phyloP scores from a whole-genome alignment of 2,329 filamentous ascomycete genomes.

The Colletotrichum higginsianum region DNA sequence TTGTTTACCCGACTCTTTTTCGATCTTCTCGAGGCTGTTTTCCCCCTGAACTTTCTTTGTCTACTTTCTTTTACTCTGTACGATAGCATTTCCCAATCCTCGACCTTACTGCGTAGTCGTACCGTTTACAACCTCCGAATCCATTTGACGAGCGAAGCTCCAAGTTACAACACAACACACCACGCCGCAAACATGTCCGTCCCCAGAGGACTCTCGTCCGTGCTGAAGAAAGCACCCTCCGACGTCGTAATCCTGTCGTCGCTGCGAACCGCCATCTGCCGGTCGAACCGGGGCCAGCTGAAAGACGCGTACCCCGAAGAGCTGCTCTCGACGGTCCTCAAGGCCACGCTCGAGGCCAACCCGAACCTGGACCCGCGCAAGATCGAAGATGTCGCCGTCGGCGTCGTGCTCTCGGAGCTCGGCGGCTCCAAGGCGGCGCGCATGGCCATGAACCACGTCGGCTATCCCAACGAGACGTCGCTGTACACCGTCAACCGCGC shows the following conservation, averaged over 20 bases:
- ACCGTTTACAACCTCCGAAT: neutral
- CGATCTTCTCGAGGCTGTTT: slow-evolving; percentile 6
- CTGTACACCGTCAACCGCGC: slow-evolving; percentile 93
- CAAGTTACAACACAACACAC: neutral
- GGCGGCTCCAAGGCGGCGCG: slow-evolving; percentile 91
- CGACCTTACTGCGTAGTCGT: neutral
- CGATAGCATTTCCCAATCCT: neutral
- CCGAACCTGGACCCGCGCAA: slow-evolving; percentile 78
- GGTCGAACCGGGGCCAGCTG: slow-evolving; percentile 85
- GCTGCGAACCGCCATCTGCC: slow-evolving; percentile 89
- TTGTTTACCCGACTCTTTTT: slow-evolving; percentile 34
- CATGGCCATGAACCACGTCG: slow-evolving; percentile 90
- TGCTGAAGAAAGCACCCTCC: slow-evolving; percentile 83
- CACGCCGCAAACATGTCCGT: slow-evolving; percentile 59
- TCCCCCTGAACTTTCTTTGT: neutral
- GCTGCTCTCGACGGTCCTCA: slow-evolving; percentile 78
- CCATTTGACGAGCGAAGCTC: slow-evolving; percentile 17
- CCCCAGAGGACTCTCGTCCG: slow-evolving; percentile 78
- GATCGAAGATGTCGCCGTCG: slow-evolving; percentile 87
- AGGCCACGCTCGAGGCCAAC: slow-evolving; percentile 79
- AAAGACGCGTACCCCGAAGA: slow-evolving; percentile 94
- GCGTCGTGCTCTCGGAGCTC: slow-evolving; percentile 91
- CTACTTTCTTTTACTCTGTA: slow-evolving; percentile 9
- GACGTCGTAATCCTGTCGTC: slow-evolving; percentile 92
- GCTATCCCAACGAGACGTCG: slow-evolving; percentile 78